Conservation (phyloP, 768 basidiomycete genomes). For the Tricholoma furcatifolium region DNA sequence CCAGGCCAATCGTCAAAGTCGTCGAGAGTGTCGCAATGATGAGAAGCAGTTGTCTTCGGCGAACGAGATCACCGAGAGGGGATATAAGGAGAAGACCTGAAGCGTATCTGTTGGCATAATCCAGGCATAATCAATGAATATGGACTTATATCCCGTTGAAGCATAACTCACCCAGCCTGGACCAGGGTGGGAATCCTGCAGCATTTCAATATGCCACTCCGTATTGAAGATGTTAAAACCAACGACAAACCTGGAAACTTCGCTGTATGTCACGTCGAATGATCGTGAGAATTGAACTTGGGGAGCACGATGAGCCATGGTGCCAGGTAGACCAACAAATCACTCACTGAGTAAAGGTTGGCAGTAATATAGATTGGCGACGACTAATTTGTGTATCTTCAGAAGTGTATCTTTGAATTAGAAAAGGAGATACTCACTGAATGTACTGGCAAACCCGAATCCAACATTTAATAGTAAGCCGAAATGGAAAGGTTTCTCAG, state of each 20-base stretch:
- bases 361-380: conserved; percentile 11
- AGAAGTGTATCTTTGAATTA: neutral
- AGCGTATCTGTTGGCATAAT: conserved; percentile 78
- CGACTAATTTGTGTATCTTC: neutral
- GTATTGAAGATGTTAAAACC: neutral
- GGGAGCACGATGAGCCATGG: no score
- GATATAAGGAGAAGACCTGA: conserved; percentile 71
- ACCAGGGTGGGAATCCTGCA: conserved; percentile 11
- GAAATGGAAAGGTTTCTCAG: conserved; percentile 5
- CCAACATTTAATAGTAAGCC: conserved; percentile 8
- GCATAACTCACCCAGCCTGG: conserved; percentile 8
- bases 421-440: neutral
- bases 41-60: conserved; percentile 70
- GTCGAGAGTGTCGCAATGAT: conserved; percentile 51
- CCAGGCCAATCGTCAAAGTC: conserved; percentile 67
- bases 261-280: conserved; percentile 5
- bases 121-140: neutral
- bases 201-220: neutral
- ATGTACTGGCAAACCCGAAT: conserved; percentile 8
- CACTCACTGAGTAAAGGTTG: conserved; percentile 7
- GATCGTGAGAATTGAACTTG: conserved; percentile 9
- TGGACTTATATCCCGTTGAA: neutral
- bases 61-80: conserved; percentile 82
- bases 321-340: neutral
- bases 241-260: conserved; percentile 8